Evolutionary conservation across 352 stramenopile species (phyloP).

Genomic region (Phytophthora parvispora): DNA sequence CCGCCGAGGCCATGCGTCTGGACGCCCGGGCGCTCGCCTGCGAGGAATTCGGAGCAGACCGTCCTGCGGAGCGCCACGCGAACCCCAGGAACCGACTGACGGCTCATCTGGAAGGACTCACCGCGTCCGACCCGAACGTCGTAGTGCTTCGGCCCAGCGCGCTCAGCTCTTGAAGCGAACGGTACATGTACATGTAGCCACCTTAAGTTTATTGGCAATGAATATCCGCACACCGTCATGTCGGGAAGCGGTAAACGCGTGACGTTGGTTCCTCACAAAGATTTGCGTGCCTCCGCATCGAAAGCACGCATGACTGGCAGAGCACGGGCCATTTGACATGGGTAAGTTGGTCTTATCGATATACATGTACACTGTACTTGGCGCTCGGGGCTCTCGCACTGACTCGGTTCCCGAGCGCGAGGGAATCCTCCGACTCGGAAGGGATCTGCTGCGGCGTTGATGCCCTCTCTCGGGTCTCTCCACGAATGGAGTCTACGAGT

Average conservation of each 20-base stretch:
- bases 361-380: too few species aligned
- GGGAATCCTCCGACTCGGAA: background rate
- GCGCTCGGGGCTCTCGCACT: background rate
- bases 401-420: conserved; percentile 9
- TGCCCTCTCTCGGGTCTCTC: conserved; percentile 1
- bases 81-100: background rate
- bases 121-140: conserved; percentile 27
- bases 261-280: too few species aligned
- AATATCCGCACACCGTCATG: too few species aligned
- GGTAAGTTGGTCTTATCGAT: too few species aligned
- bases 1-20: conserved; percentile 7
- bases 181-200: background rate
- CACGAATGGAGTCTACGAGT: too few species aligned
- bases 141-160: conserved; percentile 26
- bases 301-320: conserved; percentile 11
- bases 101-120: conserved; percentile 7
- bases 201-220: too few species aligned
- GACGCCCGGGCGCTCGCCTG: conserved; percentile 15
- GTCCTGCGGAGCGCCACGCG: background rate
- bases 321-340: too few species aligned
- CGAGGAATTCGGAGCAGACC: conserved; percentile 7
- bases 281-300: conserved; percentile 11
- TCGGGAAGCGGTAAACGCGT: too few species aligned
- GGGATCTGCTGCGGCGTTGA: conserved; percentile 31
- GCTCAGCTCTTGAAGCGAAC: background rate